Percentiles rank a stretch among this genome's conserved stretches.
Conservation (phyloP, 208 protist genomes). For the Trypanosoma congolense region DNA sequence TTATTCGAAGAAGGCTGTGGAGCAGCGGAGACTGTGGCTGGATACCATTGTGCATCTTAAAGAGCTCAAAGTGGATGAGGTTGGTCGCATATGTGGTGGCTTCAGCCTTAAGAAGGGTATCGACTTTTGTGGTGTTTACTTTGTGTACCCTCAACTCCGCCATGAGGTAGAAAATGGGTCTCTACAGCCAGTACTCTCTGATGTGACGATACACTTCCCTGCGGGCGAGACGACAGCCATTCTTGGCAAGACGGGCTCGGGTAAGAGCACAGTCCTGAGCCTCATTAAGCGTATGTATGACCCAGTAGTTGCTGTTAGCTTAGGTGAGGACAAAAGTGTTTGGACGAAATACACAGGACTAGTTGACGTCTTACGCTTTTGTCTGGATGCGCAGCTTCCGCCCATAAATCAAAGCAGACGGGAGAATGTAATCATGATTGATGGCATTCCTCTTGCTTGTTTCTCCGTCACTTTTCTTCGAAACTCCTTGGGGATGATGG, state of each 20-base stretch:
- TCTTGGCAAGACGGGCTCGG: conserved; percentile 68
- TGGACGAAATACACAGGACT: conserved; percentile 18
- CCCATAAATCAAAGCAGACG: not conserved
- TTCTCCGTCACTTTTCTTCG: conserved; percentile 54
- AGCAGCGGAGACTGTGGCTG: conserved; percentile 22
- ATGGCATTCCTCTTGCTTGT: conserved; percentile 51
- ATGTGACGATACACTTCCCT: conserved; percentile 23
- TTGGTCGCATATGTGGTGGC: conserved; percentile 39
- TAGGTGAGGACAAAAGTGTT: conserved; percentile 15
- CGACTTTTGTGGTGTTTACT: conserved; percentile 47
- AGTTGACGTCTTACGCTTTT: conserved; percentile 28
- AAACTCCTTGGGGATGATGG: conserved; percentile 38
- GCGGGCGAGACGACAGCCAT: conserved; percentile 46
- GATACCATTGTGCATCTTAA: not conserved
- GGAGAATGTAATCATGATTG: conserved; percentile 28
- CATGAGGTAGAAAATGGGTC: conserved; percentile 17
- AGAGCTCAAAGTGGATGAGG: conserved; percentile 30
- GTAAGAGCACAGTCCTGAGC: conserved; percentile 67
- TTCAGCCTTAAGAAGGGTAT: conserved; percentile 37
- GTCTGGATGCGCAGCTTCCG: conserved; percentile 16
- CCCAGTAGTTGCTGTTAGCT: conserved; percentile 25
- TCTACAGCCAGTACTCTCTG: conserved; percentile 15
- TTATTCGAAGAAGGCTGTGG: conserved; percentile 11
- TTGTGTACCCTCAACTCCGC: conserved; percentile 63
- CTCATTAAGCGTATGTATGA: conserved; percentile 80